Evolutionary conservation across 2,329 filamentous ascomycete genomes (phyloP), one percentile per base, ranked within the genome.

Genomic region (Helotiales sp.): DNA sequence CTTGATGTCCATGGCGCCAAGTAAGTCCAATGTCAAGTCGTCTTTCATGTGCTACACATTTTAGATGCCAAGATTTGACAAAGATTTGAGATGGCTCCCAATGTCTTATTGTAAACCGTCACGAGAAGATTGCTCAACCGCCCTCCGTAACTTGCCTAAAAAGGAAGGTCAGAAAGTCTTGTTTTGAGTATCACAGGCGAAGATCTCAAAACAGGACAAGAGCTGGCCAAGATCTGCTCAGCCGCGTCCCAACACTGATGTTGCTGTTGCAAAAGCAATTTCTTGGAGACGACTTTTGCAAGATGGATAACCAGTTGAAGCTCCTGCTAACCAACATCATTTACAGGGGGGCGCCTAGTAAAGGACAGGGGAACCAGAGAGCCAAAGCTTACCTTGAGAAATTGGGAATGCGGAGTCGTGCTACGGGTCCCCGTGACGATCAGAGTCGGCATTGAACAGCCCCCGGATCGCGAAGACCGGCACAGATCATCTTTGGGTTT

Each of bases 321-420:
- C 43, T 50, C 28, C 32, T 34, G 37, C 47, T 61, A 55, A 65
- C 11, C 22, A 26, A 54, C 11, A 32, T 22, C 11, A 15, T 61
- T 11, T 8, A 28, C 69, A 93, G 91, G 95, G 54, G 96, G 95
- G 24, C 89, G 89, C 55, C 80, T 97, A 32, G 87, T 89, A 63
- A 89, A 89, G 74, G 90, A 96, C 74, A 88, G 85, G 72, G 80
- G 78, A 7, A 90, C 87, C 2, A 89, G 89, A 69, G 79, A 86
- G 69, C 86, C 88, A 13, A 97, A 93, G 78, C 83, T 98, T 70
- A 93, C 86, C 69, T 93, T 91, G 78, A 89, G 92, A 63, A 99
- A 98, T 78, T 98, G 95, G 94, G 96, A 98, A 80, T 97, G 93
- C 76, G 96, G 96, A 40, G 92, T 99, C 1, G 74, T 98, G 26